These are phyloP conservation scores for Vitis cinerea DNA, from an alignment of 164 flowering plant genomes.

Conservation along the genomic window DNA sequence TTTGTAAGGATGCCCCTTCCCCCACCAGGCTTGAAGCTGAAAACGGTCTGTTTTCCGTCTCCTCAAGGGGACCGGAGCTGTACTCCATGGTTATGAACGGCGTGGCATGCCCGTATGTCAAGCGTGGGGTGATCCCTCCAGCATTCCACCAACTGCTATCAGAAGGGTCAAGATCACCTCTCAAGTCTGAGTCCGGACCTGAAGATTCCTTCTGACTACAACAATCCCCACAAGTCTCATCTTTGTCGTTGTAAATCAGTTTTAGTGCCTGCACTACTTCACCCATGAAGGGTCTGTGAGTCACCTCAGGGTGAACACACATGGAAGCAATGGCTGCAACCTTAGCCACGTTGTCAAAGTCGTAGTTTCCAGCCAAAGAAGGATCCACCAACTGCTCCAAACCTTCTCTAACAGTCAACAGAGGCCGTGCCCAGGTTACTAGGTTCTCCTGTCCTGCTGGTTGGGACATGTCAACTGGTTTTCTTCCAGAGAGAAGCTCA, in stretches of 20 bases:
- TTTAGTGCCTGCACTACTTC: conserved; percentile 97
- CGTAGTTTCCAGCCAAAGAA: conserved; percentile 56
- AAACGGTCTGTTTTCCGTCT: conserved; percentile 53
- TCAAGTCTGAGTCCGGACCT: conserved; percentile 55
- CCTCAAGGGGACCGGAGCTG: conserved; percentile 79
- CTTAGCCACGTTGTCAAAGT: conserved; percentile 83
- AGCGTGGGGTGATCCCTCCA: conserved; percentile 54
- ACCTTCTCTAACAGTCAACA: conserved; percentile 74
- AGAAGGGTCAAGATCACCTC: conserved; percentile 55
- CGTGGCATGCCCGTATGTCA: conserved; percentile 64
- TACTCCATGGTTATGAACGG: conserved; percentile 87
- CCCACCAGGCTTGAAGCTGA: conserved; percentile 52
- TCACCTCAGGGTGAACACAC: conserved; percentile 95
- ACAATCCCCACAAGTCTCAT: conserved; percentile 64
- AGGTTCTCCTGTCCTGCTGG: conserved; percentile 90
- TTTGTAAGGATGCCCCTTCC: conserved; percentile 43
- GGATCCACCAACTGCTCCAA: conserved; percentile 82
- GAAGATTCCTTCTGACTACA: conserved; percentile 78
- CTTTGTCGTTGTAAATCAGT: conserved; percentile 76
- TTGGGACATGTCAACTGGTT: conserved; percentile 92
- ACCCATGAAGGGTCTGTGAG: conserved; percentile 96
- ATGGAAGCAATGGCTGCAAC: conserved; percentile 96
- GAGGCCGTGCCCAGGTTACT: conserved; percentile 93
- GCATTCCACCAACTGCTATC: conserved; percentile 83
- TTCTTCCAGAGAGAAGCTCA: conserved; percentile 86